Percentiles rank a stretch among this genome's conserved stretches.
phyloP scores from a whole-genome alignment of 2,329 filamentous ascomycete genomes.

The Exserohilum turcica region DNA sequence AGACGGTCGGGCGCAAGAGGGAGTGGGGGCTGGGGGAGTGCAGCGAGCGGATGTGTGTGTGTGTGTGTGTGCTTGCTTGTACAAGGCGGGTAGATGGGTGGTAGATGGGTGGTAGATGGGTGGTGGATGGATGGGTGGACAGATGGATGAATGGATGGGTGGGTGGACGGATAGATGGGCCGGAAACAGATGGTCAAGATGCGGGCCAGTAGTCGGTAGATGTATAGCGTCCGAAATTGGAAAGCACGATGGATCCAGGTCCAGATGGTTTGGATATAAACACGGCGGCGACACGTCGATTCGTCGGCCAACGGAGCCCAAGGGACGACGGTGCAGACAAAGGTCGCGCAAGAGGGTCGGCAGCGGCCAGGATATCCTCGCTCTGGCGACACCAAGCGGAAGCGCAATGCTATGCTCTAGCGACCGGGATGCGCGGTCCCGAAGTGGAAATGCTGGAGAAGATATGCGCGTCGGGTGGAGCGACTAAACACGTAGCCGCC shows the following conservation, averaged over 20 bases:
- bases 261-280: conserved; percentile 47
- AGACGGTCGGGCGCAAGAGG: conserved; percentile 25
- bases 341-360: conserved; percentile 45
- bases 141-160: conserved; percentile 11
- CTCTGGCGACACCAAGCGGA: conserved; percentile 42
- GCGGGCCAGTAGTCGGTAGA: conserved; percentile 18
- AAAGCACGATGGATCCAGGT: conserved; percentile 37
- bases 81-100: conserved; percentile 7
- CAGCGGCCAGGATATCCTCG: conserved; percentile 48
- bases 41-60: conserved; percentile 15
- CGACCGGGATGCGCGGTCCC: conserved; percentile 42
- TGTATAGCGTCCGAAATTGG: conserved; percentile 37
- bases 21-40: conserved; percentile 3
- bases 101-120: no score
- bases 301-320: conserved; percentile 45
- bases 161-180: conserved; percentile 4
- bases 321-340: conserved; percentile 37
- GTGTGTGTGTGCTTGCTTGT: neutral
- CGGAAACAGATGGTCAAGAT: conserved; percentile 15
- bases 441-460: conserved; percentile 47
- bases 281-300: conserved; percentile 42
- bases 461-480: conserved; percentile 32
- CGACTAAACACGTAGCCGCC: conserved; percentile 39
- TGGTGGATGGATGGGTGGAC: conserved; percentile 5
- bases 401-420: conserved; percentile 28